A percentile compares a stretch with the other conserved stretches of the same genome.
phyloP scores from a whole-genome alignment of 768 basidiomycete genomes.

The Ephemerocybe angulata region DNA sequence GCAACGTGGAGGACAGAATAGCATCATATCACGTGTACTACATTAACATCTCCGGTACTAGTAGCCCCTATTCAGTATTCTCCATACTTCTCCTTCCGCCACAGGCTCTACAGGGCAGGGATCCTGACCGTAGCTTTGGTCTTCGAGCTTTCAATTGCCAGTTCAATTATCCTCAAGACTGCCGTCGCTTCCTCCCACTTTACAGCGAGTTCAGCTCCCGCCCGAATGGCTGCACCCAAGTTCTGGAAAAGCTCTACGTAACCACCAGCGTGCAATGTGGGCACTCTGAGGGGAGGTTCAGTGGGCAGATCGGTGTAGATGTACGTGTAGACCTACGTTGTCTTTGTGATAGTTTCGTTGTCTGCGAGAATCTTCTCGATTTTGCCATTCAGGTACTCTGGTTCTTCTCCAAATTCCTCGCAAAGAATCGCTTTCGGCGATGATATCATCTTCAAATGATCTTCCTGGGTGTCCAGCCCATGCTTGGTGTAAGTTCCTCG shows the following conservation, averaged over 20 bases:
- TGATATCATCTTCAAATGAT: conserved; percentile 59
- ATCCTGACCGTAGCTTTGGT: conserved; percentile 47
- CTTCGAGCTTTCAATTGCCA: conserved; percentile 62
- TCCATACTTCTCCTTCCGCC: no score
- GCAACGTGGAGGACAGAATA: conserved; percentile 16
- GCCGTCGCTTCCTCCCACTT: conserved; percentile 71
- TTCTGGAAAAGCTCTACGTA: conserved; percentile 65
- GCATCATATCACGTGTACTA: conserved; percentile 25
- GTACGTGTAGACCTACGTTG: conserved; percentile 28
- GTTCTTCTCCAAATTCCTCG: conserved; percentile 55
- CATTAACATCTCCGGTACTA: neutral
- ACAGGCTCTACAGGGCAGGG: conserved; percentile 14
- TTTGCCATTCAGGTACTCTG: conserved; percentile 58
- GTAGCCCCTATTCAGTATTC: no score
- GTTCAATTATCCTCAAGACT: conserved; percentile 75
- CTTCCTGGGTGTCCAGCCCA: conserved; percentile 78
- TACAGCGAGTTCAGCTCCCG: conserved; percentile 50
- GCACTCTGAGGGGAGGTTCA: conserved; percentile 47
- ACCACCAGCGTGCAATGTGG: conserved; percentile 52
- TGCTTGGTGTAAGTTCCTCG: conserved; percentile 71
- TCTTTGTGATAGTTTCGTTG: conserved; percentile 35
- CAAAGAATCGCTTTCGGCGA: conserved; percentile 43
- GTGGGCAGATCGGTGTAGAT: conserved; percentile 1
- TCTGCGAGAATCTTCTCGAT: conserved; percentile 54
- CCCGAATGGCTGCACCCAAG: conserved; percentile 58